Evolutionary conservation across 768 basidiomycete species (phyloP).

Genomic region (Lactarius evosmus): DNA sequence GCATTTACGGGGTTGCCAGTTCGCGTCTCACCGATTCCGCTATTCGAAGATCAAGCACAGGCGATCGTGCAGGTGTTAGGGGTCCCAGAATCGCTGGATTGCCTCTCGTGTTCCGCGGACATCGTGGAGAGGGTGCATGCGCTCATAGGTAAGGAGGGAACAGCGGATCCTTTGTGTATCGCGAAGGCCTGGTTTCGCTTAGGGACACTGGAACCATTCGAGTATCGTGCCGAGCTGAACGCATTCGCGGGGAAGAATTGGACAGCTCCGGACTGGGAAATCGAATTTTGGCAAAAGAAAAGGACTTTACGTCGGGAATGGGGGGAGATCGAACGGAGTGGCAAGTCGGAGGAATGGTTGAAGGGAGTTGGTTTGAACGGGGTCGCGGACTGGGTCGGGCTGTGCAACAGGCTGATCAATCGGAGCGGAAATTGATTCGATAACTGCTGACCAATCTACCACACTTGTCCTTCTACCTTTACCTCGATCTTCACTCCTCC

Average conservation of each 20-base stretch:
- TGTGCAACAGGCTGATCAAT: constrained; percentile 40
- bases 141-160: constrained; percentile 19
- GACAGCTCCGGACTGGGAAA: constrained; percentile 54
- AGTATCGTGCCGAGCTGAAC: constrained; percentile 60
- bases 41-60: constrained; percentile 74
- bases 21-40: constrained; percentile 66
- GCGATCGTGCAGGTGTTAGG: constrained; percentile 56
- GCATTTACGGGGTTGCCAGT: constrained; percentile 64
- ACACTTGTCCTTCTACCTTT: not conserved
- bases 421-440: constrained; percentile 34
- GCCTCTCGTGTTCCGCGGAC: constrained; percentile 45
- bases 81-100: constrained; percentile 49
- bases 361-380: constrained; percentile 59
- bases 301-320: constrained; percentile 51
- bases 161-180: constrained; percentile 40
- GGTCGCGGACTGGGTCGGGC: constrained; percentile 57
- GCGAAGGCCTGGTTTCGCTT: constrained; percentile 58
- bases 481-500: not conserved
- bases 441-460: constrained; percentile 1
- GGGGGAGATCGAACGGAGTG: constrained; percentile 52
- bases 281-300: constrained; percentile 51
- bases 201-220: constrained; percentile 53
- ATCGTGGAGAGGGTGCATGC: constrained; percentile 41
- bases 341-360: constrained; percentile 59
- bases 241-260: constrained; percentile 42